phyloP scores from a whole-genome alignment of 2,329 filamentous ascomycete genomes.

The Blastomyces gilchristii region DNA sequence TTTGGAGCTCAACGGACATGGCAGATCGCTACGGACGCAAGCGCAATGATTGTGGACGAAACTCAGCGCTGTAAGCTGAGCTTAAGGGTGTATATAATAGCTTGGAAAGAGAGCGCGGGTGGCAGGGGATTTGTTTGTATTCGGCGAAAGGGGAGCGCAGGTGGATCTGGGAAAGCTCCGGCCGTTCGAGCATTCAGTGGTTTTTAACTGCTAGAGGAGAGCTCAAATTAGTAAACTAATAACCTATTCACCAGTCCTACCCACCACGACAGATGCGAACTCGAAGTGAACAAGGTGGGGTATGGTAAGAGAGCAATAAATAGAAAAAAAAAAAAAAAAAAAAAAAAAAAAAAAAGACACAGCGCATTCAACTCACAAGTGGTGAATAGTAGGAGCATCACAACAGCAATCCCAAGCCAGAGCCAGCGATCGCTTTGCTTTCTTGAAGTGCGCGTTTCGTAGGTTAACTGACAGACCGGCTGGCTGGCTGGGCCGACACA shows the following conservation, averaged over 20 bases:
- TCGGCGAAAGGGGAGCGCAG: not conserved
- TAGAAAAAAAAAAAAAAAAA: not conserved
- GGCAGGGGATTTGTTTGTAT: not conserved
- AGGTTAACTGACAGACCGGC: not conserved
- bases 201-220: not conserved
- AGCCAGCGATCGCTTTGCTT: not conserved
- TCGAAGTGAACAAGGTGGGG: not conserved
- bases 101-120: not conserved
- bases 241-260: not conserved
- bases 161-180: not conserved
- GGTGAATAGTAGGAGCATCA: not conserved
- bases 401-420: not conserved
- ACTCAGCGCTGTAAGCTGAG: not conserved
- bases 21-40: conserved; percentile 9
- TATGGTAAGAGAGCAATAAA: not conserved
- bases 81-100: not conserved
- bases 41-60: conserved; percentile 1
- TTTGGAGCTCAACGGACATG: conserved; percentile 15
- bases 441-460: not conserved
- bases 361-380: not conserved
- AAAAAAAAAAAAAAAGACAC: not conserved
- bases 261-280: not conserved
- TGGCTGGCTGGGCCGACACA: not conserved
- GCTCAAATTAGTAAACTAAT: not conserved
- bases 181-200: conserved; percentile 4